A percentile compares a stretch with the other conserved stretches of the same genome.
Evolutionary conservation across 129 eudicot genomes (phyloP).

Genomic region (Erigeron canadensis): DNA sequence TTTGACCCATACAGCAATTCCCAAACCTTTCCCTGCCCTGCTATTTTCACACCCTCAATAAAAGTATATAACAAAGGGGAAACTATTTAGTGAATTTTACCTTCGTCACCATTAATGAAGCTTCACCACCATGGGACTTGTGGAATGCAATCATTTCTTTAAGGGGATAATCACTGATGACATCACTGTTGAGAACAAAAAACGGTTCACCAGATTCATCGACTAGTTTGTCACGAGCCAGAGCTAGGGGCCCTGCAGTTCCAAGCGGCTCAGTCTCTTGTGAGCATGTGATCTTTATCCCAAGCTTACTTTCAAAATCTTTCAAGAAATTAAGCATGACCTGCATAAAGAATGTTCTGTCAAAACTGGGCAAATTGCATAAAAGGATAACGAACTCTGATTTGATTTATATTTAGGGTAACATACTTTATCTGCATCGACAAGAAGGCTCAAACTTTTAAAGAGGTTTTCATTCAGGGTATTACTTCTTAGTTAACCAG

Average conservation of each 20-base stretch:
- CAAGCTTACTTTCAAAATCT: conserved; percentile 74
- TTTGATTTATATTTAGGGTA: not conserved
- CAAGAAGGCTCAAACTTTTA: not conserved
- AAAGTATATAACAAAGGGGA: not conserved
- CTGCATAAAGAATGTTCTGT: conserved; percentile 20
- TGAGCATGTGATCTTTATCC: conserved; percentile 78
- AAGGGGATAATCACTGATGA: conserved; percentile 72
- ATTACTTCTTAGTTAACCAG: too few relatives aligned
- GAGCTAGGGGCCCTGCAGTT: conserved; percentile 82
- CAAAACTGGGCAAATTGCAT: not conserved
- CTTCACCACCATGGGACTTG: conserved; percentile 81
- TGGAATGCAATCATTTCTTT: conserved; percentile 77
- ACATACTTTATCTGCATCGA: not conserved
- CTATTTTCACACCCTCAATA: not conserved
- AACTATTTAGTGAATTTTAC: conserved; percentile 30
- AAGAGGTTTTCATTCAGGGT: too few relatives aligned
- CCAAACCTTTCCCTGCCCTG: not conserved
- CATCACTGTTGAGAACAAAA: conserved; percentile 80
- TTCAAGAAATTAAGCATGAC: conserved; percentile 76
- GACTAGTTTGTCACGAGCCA: conserved; percentile 64
- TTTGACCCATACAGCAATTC: not conserved
- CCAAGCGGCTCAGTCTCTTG: conserved; percentile 88
- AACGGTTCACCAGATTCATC: conserved; percentile 70
- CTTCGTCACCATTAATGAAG: conserved; percentile 84
- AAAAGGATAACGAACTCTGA: not conserved